A percentile compares a stretch with the other conserved stretches of the same genome.
Evolutionary conservation across 495 filamentous ascomycete genomes (phyloP).

Genomic region (Viridothelium virens): DNA sequence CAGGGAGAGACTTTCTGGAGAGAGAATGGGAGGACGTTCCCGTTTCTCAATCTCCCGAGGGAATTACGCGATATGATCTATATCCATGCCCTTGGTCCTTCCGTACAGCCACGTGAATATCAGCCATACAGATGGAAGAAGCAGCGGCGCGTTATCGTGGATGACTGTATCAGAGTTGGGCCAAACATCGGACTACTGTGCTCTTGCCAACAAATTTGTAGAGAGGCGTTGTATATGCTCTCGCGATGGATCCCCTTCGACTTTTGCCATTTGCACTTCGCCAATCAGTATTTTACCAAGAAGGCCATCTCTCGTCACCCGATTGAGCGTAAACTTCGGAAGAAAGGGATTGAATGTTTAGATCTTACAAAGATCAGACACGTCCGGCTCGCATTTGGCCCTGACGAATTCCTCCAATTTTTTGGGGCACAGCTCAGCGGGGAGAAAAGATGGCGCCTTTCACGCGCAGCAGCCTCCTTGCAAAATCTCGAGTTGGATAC

Average conservation of each 20-base stretch:
- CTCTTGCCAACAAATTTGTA: neutral
- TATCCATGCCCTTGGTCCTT: constrained; percentile 12
- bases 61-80: constrained; percentile 24
- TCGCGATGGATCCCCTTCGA: neutral
- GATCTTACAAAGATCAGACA: constrained; percentile 6
- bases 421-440: constrained; percentile 15
- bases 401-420: constrained; percentile 15
- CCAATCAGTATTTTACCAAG: constrained; percentile 17
- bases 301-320: neutral
- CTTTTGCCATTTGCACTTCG: neutral
- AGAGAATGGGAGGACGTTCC: constrained; percentile 19
- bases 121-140: neutral
- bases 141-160: neutral
- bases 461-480: constrained; percentile 3
- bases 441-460: neutral
- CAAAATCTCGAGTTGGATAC: constrained; percentile 16
- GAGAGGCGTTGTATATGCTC: neutral
- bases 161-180: neutral
- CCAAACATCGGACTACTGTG: constrained; percentile 11
- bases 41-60: constrained; percentile 16
- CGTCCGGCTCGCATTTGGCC: constrained; percentile 20
- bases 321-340: constrained; percentile 8
- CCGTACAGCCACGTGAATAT: neutral
- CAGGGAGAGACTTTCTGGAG: constrained; percentile 13
- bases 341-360: neutral